Percentiles rank a stretch among this genome's conserved stretches.
Evolutionary conservation across 352 stramenopile species (phyloP).

Genomic region (Phytopythium ostracodes): DNA sequence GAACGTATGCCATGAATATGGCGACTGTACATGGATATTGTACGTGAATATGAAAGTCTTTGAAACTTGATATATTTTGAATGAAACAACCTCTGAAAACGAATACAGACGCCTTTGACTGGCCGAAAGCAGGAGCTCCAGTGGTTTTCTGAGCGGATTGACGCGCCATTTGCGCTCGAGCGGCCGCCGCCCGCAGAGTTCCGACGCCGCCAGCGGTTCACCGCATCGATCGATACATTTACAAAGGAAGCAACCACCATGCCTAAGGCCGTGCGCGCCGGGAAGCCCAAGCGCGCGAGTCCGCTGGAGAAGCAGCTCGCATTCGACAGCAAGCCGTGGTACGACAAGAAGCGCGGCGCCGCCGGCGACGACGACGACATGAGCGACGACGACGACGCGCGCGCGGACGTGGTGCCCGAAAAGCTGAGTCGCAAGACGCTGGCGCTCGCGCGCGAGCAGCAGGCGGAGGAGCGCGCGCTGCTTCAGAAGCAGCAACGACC

Average conservation of each 20-base stretch:
- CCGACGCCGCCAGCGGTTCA: too few relatives aligned
- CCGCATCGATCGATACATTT: too few relatives aligned
- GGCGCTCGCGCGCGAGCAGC: constrained; percentile 68
- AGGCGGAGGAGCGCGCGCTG: constrained; percentile 67
- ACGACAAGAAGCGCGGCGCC: constrained; percentile 37
- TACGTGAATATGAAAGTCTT: not conserved
- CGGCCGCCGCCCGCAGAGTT: not conserved
- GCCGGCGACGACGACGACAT: constrained; percentile 42
- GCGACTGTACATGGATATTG: not conserved
- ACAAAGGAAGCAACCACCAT: constrained; percentile 21
- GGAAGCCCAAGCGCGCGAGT: constrained; percentile 82
- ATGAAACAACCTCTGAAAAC: not conserved
- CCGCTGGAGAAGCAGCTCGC: constrained; percentile 86
- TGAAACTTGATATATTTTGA: not conserved
- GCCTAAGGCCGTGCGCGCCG: constrained; percentile 55
- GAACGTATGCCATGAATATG: too few relatives aligned
- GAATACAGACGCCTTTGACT: not conserved
- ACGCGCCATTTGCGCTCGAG: not conserved
- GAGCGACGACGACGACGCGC: constrained; percentile 42
- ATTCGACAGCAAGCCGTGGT: constrained; percentile 86
- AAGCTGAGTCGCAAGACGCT: constrained; percentile 82
- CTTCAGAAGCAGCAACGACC: constrained; percentile 26
- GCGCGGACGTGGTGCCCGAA: constrained; percentile 68
- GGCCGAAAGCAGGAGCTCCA: not conserved
- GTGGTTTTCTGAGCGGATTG: not conserved